Percentiles rank a stretch among this genome's conserved stretches.
phyloP scores from a whole-genome alignment of 2,329 filamentous ascomycete genomes.

The Exophiala lecanii-corni region DNA sequence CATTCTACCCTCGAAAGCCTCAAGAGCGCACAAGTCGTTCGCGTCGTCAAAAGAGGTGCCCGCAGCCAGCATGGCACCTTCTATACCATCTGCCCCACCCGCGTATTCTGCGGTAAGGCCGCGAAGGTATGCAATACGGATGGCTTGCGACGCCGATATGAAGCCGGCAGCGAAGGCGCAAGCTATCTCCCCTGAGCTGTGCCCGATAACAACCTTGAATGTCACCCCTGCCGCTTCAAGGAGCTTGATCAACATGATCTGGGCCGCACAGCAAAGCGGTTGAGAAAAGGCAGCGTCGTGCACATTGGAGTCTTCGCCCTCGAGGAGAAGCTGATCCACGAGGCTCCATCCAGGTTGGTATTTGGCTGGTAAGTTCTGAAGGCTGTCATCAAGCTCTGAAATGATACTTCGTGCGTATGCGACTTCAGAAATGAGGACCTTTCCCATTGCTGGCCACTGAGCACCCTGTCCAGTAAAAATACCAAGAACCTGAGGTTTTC shows the following conservation, averaged over 20 bases:
- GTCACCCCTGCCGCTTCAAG: conserved; percentile 17
- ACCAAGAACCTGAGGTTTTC: conserved; percentile 4
- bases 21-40: conserved; percentile 19
- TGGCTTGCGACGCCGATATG: conserved; percentile 28
- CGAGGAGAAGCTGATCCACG: too few relatives aligned
- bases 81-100: conserved; percentile 4
- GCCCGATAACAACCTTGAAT: conserved; percentile 23
- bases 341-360: too few relatives aligned
- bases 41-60: conserved; percentile 24
- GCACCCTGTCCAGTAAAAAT: conserved; percentile 26
- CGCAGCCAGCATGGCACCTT: conserved; percentile 31
- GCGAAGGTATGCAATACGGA: conserved; percentile 30
- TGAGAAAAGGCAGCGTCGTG: conserved; percentile 16
- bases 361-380: too few relatives aligned
- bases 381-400: too few relatives aligned
- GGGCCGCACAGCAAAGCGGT: conserved; percentile 22
- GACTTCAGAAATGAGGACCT: conserved; percentile 15
- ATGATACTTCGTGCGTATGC: too few relatives aligned
- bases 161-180: conserved; percentile 24
- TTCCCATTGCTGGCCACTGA: conserved; percentile 23
- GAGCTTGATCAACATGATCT: conserved; percentile 26
- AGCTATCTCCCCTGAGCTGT: conserved; percentile 30
- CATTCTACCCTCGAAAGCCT: conserved; percentile 18
- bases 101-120: conserved; percentile 17
- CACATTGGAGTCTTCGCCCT: conserved; percentile 7